Base-by-base conservation (phyloP, 306 rosid species). In the Corylus americana region DNA sequence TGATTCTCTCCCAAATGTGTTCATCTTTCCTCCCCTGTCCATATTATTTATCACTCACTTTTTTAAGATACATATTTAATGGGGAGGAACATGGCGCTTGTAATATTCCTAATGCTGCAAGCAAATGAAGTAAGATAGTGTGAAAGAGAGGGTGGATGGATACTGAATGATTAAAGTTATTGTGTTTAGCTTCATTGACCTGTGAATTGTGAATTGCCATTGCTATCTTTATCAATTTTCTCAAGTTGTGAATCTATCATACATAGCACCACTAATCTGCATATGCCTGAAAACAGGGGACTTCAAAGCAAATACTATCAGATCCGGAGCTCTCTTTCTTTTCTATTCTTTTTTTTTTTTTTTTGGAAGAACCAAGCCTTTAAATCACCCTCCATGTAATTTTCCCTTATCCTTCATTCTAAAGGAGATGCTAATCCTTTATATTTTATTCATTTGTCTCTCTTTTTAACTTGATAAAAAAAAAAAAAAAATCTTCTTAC, bases 1-100 rank as follows among this genome's bases (percentile, higher is more conserved):
- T 81, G 63, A 82, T 82, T 85, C 68, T 80, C 83, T 55, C 85
- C 58, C 73, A 85, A 83, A 86, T 90, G 85, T 83, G 85, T 87
- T 84, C 77, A 80, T 82, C 82, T 77, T 67, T 17, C 18, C 74
- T 82, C 83, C 80, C 84, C n/a, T 35, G 39, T 82, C 77, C 84
- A 76, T 75, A 78, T 78, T 84, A 76, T 73, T 84, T 81, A 49
- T 69, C 37, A 35, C 66, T n/a, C 79, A 81, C 88, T 74, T 78
- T 81, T 80, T 84, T 78, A 61, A 84, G 90, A 88, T 81, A 82
- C 77, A 49, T 48, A 45, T 82, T 81, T 72, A 80, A 77, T 59
- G 82, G 84, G 76, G 85, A 81, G 76, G 84, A 81, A 91, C 86
- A 58, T 66, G 81, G 72, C 54, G 54, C 83, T 73, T 86, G 90